phyloP scores from a whole-genome alignment of 2,329 filamentous ascomycete species.

The Fusarium aywerte region DNA sequence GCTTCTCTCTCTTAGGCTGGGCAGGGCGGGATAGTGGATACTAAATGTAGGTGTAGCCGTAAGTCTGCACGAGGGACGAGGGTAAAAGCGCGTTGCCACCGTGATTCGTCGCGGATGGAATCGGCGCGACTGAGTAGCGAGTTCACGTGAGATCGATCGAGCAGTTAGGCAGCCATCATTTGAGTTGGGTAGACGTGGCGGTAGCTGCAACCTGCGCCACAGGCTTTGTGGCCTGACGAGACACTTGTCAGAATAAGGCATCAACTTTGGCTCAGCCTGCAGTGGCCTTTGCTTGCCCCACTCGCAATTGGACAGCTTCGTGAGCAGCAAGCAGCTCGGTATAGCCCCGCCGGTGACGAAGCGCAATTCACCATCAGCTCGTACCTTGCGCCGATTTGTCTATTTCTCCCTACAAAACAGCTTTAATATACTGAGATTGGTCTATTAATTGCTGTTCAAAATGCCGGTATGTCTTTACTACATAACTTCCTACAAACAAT shows the following conservation, averaged over 20 bases:
- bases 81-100: constrained; percentile 40
- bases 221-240: constrained; percentile 33
- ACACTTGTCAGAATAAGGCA: constrained; percentile 32
- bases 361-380: constrained; percentile 41
- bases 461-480: constrained; percentile 57
- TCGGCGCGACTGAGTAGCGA: constrained; percentile 52
- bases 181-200: constrained; percentile 29
- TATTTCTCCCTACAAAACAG: constrained; percentile 11
- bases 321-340: constrained; percentile 42
- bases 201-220: constrained; percentile 33
- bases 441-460: constrained; percentile 49
- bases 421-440: constrained; percentile 41
- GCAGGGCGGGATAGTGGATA: constrained; percentile 16
- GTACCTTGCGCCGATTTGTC: constrained; percentile 37
- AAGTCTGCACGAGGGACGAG: constrained; percentile 30
- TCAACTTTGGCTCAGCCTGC: constrained; percentile 31
- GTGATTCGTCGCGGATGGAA: constrained; percentile 30
- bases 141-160: constrained; percentile 50
- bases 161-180: constrained; percentile 48
- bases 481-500: constrained; percentile 2
- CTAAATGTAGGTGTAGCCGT: constrained; percentile 17
- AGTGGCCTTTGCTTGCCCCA: constrained; percentile 48
- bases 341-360: constrained; percentile 49
- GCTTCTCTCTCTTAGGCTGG: constrained; percentile 27
- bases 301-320: constrained; percentile 49